Base-by-base conservation (phyloP, 768 basidiomycete species). In the Rhizopogon vulgaris region DNA sequence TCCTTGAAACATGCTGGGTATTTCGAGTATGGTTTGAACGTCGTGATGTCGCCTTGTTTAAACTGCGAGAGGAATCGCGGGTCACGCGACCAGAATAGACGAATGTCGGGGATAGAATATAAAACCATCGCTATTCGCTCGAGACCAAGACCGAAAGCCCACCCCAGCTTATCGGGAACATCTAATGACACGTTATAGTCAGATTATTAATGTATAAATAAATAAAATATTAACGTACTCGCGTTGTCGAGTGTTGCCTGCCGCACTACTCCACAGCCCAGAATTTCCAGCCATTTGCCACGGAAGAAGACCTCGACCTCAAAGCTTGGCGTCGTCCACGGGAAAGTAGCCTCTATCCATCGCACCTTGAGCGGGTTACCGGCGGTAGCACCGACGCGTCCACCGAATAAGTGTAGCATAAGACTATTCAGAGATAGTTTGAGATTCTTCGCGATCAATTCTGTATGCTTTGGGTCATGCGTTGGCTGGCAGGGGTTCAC, bases 291-390 rank as follows among this genome's bases (percentile, higher is more conserved):
- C 96, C 96, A 99, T 68, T 94, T 88, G 1, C 93, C 96, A 52
- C 85, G 82, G 73, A 89, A 98, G 69, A 94, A 87, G 4, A 98
- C 94, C 66, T 99, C 96, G 38, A 99, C 94, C 64, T 99, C 95
- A 64, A 90, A 99, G 65, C 94, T 96, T 8, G 96, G 96, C 54
- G 85, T 88, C 51, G 96, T 99, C 77, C 95, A 99, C 1, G 96
- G 96, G 71, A 99, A 98, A 63, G 89, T 91, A 2, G 95, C 92
- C 64, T 97, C 93, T 57, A 98, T 97, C 96, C 96, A 99, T 18
- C 96, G 77, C 25, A 99, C 87, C 56, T 81, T 76, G 55, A 99
- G 73, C 24, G 96, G 94, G 46, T 88, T 80, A 36, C 78, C 73
- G 15, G 72, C 73, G 22, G 69, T 74, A 25, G 73, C 72, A 10